Percentiles rank a stretch among this genome's conserved stretches.
phyloP scores from a whole-genome alignment of 2,329 filamentous ascomycete genomes.

The Penicillium vulpinum region DNA sequence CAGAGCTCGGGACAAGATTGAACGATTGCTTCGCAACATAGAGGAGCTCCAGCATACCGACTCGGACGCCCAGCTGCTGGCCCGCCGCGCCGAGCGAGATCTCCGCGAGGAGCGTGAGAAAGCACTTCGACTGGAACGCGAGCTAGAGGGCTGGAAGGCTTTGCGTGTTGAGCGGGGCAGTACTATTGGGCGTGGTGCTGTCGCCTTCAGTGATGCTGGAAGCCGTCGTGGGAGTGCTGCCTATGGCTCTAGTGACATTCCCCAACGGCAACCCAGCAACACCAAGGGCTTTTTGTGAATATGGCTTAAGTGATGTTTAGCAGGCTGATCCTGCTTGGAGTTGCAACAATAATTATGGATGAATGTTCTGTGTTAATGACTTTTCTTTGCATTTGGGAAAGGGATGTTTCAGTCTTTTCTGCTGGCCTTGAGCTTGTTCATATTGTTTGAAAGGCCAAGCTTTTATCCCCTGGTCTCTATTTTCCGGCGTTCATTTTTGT shows the following conservation, averaged over 20 bases:
- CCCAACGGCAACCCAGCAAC: slow-evolving; percentile 68
- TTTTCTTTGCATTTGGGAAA: slow-evolving; percentile 18
- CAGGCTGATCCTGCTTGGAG: slow-evolving; percentile 19
- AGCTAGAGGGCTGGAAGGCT: slow-evolving; percentile 78
- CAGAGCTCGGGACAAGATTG: slow-evolving; percentile 85
- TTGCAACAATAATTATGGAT: slow-evolving; percentile 12
- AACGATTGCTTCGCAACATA: slow-evolving; percentile 84
- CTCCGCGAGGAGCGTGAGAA: slow-evolving; percentile 86
- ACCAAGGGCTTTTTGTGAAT: slow-evolving; percentile 74
- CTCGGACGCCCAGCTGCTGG: slow-evolving; percentile 74
- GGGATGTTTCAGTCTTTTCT: slow-evolving; percentile 10
- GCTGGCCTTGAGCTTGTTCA: slow-evolving; percentile 14
- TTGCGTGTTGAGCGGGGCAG: slow-evolving; percentile 64
- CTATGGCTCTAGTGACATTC: slow-evolving; percentile 53
- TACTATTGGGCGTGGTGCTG: slow-evolving; percentile 30
- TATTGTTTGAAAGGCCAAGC: slow-evolving; percentile 15
- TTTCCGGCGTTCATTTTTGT: slow-evolving; percentile 5
- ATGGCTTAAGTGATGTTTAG: slow-evolving; percentile 14
- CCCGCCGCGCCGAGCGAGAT: slow-evolving; percentile 85
- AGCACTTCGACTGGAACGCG: slow-evolving; percentile 75
- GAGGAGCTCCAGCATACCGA: slow-evolving; percentile 91
- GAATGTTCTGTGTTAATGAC: slow-evolving; percentile 12
- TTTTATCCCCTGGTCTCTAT: not conserved
- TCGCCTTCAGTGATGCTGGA: slow-evolving; percentile 41
- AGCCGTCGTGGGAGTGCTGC: slow-evolving; percentile 42